Conservation (phyloP, 1,284 basidiomycete genomes). For the Peniophora sp. region DNA sequence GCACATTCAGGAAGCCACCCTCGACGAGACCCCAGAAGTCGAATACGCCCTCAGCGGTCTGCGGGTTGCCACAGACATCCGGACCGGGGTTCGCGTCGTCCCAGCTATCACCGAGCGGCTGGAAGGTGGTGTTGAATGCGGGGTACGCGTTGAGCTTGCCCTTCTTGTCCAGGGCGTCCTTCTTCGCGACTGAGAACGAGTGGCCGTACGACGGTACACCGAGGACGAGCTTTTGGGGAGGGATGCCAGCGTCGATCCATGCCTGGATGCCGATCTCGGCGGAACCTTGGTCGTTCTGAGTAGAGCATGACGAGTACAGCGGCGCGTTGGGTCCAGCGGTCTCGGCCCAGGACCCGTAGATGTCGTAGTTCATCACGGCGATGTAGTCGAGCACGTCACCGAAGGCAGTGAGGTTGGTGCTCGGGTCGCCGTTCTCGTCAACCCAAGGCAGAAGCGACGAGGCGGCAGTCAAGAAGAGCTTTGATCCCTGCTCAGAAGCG, state of each 20-base stretch:
- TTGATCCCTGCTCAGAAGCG: conserved; percentile 34
- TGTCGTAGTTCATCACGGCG: conserved; percentile 78
- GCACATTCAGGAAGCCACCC: conserved; percentile 39
- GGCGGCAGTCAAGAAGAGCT: conserved; percentile 67
- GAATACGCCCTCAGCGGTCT: conserved; percentile 36
- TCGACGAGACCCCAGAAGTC: conserved; percentile 49
- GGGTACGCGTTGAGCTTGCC: conserved; percentile 34
- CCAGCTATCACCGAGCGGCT: conserved; percentile 46
- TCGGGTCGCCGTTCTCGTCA: conserved; percentile 39
- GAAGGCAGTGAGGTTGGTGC: conserved; percentile 59
- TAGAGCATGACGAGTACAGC: conserved; percentile 63
- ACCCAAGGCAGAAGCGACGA: conserved; percentile 58
- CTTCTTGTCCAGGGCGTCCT: conserved; percentile 22
- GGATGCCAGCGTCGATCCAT: conserved; percentile 74
- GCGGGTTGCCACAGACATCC: conserved; percentile 45
- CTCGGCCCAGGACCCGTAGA: conserved; percentile 46
- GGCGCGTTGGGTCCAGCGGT: conserved; percentile 70
- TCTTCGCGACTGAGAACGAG: conserved; percentile 33
- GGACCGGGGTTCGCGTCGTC: conserved; percentile 29
- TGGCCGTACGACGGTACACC: conserved; percentile 74
- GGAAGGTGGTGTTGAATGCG: conserved; percentile 30
- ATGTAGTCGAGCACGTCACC: conserved; percentile 67
- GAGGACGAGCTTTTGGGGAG: conserved; percentile 62
- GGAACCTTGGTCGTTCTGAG: conserved; percentile 56
- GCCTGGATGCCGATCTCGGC: conserved; percentile 60